Conservation (phyloP, 2,329 filamentous ascomycete genomes). For the Penicillium nordicum region DNA sequence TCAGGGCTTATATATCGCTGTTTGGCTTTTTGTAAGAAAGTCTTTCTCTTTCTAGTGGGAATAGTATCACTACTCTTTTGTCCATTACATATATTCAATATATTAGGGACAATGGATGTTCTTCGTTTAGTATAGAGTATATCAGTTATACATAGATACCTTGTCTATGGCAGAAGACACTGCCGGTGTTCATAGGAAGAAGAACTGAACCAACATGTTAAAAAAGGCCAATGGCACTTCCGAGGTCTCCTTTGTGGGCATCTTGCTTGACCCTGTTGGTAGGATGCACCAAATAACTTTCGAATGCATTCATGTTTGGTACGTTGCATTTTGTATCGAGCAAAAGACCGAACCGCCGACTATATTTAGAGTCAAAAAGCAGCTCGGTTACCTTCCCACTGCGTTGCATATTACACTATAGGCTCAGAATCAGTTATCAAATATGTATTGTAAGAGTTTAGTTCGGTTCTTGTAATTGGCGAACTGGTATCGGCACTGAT, state of each 20-base stretch:
- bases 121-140: background rate
- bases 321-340: background rate
- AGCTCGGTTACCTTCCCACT: background rate
- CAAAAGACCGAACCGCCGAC: background rate
- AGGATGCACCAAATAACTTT: background rate
- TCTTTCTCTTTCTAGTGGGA: constrained; percentile 2
- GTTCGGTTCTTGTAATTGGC: background rate
- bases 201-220: background rate
- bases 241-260: background rate
- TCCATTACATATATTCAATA: background rate
- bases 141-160: background rate
- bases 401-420: background rate
- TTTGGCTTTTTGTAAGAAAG: constrained; percentile 5
- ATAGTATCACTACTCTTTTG: constrained; percentile 11
- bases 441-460: background rate
- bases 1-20: constrained; percentile 7
- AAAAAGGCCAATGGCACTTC: background rate
- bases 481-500: background rate
- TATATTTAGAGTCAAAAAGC: background rate
- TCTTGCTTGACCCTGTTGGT: background rate
- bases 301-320: background rate
- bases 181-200: background rate
- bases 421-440: background rate
- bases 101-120: background rate
- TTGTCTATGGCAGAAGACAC: background rate